Base-by-base conservation (phyloP, 495 filamentous ascomycete genomes). In the Glonium stellatum region DNA sequence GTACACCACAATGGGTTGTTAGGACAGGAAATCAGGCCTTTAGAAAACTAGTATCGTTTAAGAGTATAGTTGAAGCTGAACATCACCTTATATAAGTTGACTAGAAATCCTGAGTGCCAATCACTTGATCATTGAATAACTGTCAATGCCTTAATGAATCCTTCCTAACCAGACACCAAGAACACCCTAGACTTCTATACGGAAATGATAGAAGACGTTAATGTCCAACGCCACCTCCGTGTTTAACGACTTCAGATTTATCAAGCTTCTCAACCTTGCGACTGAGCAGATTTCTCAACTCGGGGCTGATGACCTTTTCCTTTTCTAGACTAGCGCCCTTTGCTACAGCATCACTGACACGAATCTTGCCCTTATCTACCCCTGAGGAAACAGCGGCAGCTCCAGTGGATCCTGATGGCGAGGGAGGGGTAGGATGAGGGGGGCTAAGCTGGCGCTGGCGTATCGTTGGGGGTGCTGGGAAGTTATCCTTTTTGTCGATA, bases 401-500 rank as follows among this genome's bases (percentile, higher is more conserved):
- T 13, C 10, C 39, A 4, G 4, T 44, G 1, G 61, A 49, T 36
- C 53, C 60, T 6, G 69, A 57, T 18, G 27, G n/a, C n/a, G n/a
- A 49, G 13, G 67, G 57, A 19, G 61, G 58, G 5, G 67, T 65
- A 21, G 71, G 56, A 44, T 53, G 46, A 53, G 71, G 34, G 12
- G 59, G 48, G n/a, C 59, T 37, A 6, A 57, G 62, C 44, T 70
- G 59, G 25, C 83, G 76, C 60, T 84, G 84, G 27, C 80, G 72
- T 27, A 81, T 71, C 56, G 75, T 71, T 8, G 87, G 80, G 0
- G 83, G 77, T 0, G 82, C 77, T 5, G 93, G 93, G 68, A 92
- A 92, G 42, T 85, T 87, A 60, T 87, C 84, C 68, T 90, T 95
- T 66, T 84, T 81, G 69, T 99, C 93, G 37, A 93, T 84, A 8